These are phyloP conservation scores for Metarhizium album DNA, from an alignment of 2,329 filamentous ascomycete species.

Conservation along the genomic window DNA sequence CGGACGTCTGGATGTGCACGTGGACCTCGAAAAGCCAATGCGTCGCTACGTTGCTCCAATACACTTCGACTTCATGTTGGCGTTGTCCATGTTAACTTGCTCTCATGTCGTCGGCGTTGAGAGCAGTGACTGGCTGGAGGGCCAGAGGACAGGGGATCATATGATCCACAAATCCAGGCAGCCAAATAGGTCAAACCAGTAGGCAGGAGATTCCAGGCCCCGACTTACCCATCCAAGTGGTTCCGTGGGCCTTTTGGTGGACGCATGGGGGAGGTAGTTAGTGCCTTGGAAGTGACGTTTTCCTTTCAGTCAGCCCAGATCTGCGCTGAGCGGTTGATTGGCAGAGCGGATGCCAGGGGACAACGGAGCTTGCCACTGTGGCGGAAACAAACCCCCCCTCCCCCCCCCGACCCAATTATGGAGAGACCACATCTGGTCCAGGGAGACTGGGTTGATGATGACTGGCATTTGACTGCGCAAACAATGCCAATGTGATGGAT, in stretches of 20 bases:
- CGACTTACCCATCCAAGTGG: neutral
- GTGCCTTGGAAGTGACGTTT: neutral
- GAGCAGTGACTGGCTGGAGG: no score
- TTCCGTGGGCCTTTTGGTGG: neutral
- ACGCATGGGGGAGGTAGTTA: neutral
- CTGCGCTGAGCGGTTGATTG: neutral
- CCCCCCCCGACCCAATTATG: no score
- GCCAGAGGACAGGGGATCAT: neutral
- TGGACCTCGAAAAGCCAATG: neutral
- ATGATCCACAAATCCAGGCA: neutral
- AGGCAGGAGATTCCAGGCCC: neutral
- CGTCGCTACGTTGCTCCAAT: no score
- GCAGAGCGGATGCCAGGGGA: no score
- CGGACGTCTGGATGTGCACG: neutral
- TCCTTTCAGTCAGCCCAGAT: neutral
- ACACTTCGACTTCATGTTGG: no score
- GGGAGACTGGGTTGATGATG: no score
- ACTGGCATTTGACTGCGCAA: neutral
- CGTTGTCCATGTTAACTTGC: no score
- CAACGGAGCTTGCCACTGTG: neutral
- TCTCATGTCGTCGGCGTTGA: no score
- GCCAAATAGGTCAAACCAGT: neutral
- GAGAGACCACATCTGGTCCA: neutral
- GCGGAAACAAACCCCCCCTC: neutral
- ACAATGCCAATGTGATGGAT: no score